Percentiles rank a stretch among this genome's conserved stretches.
phyloP scores from a whole-genome alignment of 2,329 filamentous ascomycete species.

The Penicillium occitanis region DNA sequence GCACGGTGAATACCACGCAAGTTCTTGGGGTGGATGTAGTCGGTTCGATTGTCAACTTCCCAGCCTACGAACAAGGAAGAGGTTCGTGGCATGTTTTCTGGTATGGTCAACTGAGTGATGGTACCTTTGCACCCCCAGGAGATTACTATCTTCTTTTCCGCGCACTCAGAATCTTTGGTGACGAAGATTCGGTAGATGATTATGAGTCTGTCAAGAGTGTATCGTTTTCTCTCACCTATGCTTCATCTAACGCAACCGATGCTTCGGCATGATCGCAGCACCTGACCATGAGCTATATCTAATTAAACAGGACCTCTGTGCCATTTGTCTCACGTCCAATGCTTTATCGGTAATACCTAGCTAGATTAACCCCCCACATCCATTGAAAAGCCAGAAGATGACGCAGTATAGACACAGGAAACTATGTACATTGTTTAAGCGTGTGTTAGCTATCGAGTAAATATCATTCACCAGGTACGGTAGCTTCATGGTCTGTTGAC shows the following conservation, averaged over 20 bases:
- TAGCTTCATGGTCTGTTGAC: too few species aligned
- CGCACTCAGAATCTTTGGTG: constrained; percentile 33
- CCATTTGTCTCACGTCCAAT: too few species aligned
- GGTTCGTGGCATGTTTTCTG: constrained; percentile 13
- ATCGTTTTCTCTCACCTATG: constrained; percentile 25
- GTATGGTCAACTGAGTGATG: constrained; percentile 29
- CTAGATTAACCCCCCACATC: too few species aligned
- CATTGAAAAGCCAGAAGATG: too few species aligned
- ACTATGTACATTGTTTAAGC: too few species aligned
- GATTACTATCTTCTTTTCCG: constrained; percentile 30
- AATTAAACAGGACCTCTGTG: too few species aligned
- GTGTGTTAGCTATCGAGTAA: too few species aligned
- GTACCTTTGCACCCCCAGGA: constrained; percentile 29
- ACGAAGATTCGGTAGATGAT: constrained; percentile 26
- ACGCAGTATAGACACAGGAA: too few species aligned
- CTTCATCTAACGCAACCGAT: constrained; percentile 1
- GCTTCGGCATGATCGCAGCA: not conserved
- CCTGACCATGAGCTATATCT: not conserved
- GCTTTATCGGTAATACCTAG: too few species aligned
- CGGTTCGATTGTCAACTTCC: constrained; percentile 12
- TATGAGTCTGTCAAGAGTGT: constrained; percentile 29
- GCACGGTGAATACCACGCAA: constrained; percentile 10
- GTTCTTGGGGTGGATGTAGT: constrained; percentile 16
- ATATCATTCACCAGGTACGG: too few species aligned
- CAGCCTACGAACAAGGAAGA: not conserved